A percentile compares a stretch with the other conserved stretches of the same genome.
phyloP scores from a whole-genome alignment of 1,284 basidiomycete genomes.

The Boletus hoseneyae region DNA sequence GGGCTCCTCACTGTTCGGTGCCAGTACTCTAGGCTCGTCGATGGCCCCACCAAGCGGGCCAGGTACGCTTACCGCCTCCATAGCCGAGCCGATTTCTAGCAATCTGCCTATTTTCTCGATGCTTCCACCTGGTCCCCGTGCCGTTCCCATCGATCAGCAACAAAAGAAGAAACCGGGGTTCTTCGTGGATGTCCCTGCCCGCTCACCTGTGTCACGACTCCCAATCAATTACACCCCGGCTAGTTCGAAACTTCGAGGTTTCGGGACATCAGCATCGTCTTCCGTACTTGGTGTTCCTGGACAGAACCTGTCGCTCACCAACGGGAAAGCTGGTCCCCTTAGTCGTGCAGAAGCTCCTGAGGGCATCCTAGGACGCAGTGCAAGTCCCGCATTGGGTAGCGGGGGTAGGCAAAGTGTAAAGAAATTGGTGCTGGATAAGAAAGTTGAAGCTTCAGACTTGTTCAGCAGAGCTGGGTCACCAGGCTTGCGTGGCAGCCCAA shows the following conservation, averaged over 20 bases:
- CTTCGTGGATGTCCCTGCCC: conserved; percentile 66
- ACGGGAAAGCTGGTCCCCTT: conserved; percentile 52
- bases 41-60: conserved; percentile 41
- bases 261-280: conserved; percentile 46
- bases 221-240: conserved; percentile 63
- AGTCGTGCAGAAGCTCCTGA: conserved; percentile 52
- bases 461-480: conserved; percentile 56
- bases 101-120: conserved; percentile 77
- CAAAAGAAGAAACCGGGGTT: conserved; percentile 72
- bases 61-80: conserved; percentile 73
- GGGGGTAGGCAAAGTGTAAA: conserved; percentile 86
- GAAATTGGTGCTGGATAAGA: conserved; percentile 88
- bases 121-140: conserved; percentile 65
- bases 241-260: conserved; percentile 67
- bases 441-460: conserved; percentile 66
- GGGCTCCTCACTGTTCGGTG: conserved; percentile 49
- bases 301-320: conserved; percentile 44
- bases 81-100: conserved; percentile 87
- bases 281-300: conserved; percentile 29
- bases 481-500: conserved; percentile 37
- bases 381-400: conserved; percentile 69
- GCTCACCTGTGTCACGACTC: conserved; percentile 58
- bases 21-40: conserved; percentile 40
- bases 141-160: conserved; percentile 54
- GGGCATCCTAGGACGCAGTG: conserved; percentile 51